A percentile compares a stretch with the other conserved stretches of the same genome.
phyloP scores from a whole-genome alignment of 345 rosid genomes.

The Arabis alpina region DNA sequence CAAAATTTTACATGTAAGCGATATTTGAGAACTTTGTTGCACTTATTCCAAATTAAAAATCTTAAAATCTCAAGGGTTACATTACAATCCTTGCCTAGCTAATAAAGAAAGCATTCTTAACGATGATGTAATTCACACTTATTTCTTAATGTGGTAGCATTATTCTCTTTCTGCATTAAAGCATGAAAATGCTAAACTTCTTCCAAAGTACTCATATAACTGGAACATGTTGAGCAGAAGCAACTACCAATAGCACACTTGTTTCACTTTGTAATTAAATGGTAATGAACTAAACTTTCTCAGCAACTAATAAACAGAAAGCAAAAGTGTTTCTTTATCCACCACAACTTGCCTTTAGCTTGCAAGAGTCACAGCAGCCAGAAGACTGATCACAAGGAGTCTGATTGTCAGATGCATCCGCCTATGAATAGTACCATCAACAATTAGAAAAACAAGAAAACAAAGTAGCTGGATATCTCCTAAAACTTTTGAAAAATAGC shows the following conservation, averaged over 20 bases:
- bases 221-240: conserved; percentile 19
- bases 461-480: conserved; percentile 21
- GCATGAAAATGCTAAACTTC: conserved; percentile 31
- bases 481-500: conserved; percentile 29
- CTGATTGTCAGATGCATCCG: conserved; percentile 45
- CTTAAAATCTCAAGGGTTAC: conserved; percentile 11
- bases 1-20: conserved; percentile 13
- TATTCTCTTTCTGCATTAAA: conserved; percentile 15
- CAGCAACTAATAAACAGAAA: conserved; percentile 21
- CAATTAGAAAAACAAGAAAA: conserved; percentile 26
- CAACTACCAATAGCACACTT: conserved; percentile 22
- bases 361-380: conserved; percentile 56
- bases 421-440: conserved; percentile 51
- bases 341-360: conserved; percentile 64
- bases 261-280: conserved; percentile 17
- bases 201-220: conserved; percentile 17
- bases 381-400: conserved; percentile 48
- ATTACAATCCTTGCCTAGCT: conserved; percentile 17
- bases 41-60: conserved; percentile 18
- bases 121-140: conserved; percentile 17
- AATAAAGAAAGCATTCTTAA: conserved; percentile 18
- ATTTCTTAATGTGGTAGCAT: conserved; percentile 4
- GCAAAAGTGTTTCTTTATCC: conserved; percentile 22
- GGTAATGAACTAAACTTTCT: conserved; percentile 19
- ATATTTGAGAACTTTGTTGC: conserved; percentile 13